phyloP scores from a whole-genome alignment of 2,329 filamentous ascomycete genomes.

The Trichoderma citrinoviride region DNA sequence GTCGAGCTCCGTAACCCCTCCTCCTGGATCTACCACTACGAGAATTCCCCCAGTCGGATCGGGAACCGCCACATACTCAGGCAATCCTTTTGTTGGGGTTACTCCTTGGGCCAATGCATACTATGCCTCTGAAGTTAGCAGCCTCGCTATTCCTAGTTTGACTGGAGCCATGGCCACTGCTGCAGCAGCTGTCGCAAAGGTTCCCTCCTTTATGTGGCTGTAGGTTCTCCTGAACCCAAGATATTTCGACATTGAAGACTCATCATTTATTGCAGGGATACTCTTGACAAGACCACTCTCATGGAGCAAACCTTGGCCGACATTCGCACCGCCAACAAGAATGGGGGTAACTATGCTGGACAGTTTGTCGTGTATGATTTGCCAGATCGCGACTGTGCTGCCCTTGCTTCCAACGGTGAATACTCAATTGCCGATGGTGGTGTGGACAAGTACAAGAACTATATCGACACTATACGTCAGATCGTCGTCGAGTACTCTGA shows the following conservation, averaged over 20 bases:
- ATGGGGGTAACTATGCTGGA: slow-evolving; percentile 8
- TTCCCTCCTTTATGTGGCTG: slow-evolving; percentile 8
- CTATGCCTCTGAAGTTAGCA: slow-evolving; percentile 4
- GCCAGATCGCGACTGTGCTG: slow-evolving; percentile 8
- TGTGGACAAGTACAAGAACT: slow-evolving; percentile 9
- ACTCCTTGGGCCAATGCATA: slow-evolving; percentile 1
- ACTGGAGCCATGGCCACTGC: slow-evolving; percentile 9
- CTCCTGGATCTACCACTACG: background rate
- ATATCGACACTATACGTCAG: slow-evolving; percentile 1
- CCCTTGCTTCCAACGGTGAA: slow-evolving; percentile 3
- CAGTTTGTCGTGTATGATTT: slow-evolving; percentile 13
- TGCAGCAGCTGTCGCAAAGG: slow-evolving; percentile 4
- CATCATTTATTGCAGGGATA: background rate
- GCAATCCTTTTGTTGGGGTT: slow-evolving; percentile 7
- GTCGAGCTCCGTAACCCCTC: background rate
- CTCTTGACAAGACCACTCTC: background rate
- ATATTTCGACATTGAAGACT: too few species aligned
- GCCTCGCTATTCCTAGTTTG: slow-evolving; percentile 1
- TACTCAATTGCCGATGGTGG: slow-evolving; percentile 6
- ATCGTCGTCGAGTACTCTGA: background rate
- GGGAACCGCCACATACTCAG: background rate
- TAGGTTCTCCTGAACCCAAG: background rate
- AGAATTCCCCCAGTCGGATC: background rate
- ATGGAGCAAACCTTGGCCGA: slow-evolving; percentile 2
- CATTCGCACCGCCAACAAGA: slow-evolving; percentile 10